Evolutionary conservation across 805 yeast species (phyloP), one percentile per base, ranked within the genome.

Genomic region (Teunomyces barrocoloradensis): DNA sequence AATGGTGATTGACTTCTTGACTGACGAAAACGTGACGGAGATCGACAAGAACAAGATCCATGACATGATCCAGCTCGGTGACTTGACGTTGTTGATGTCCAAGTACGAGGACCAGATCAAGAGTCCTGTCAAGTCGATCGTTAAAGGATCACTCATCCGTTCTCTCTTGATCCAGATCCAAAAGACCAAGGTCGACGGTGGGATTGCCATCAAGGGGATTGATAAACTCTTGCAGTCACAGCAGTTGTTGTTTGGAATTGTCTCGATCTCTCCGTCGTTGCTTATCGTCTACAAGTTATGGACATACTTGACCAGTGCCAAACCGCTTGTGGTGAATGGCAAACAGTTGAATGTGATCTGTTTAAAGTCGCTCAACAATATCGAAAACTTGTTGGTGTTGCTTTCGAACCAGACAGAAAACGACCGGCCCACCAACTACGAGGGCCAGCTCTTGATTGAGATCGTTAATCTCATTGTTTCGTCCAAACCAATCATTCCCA

Each of bases 151-250:
- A 47, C 75, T 92, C 53, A 65, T 90, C 6, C 76, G 96, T 46
- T 82, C 91, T 12, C 64, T 94, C 40, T 69, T 94, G 58, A 91
- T 92, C 52, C 98, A 94, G 65, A 74, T 94, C n/a, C 99, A 92
- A 64, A 92, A 94, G 67, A 85, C 96, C 10, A 92, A 92, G 66
- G 97, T 94, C 5, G 99, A 92, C 63, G 96, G 96, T 6, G 90
- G 87, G 32, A 71, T 90, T 4, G 98, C 97, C 0, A 79, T 92
- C 51, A 81, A 79, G 55, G 98, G 98, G 6, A 91, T 94, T 52
- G 98, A 94, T 66, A 85, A 87, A 61, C 71, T 92, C 54, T 75
- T 94, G 39, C 86, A 89, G 64, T 85, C 94, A 43, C 99, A 92
- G 68, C 96, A 94, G 63, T 77, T 92, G 46, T 94, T 94, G n/a